Conservation (phyloP, 2,329 filamentous ascomycete species). For the Nigrospora osmanthi region DNA sequence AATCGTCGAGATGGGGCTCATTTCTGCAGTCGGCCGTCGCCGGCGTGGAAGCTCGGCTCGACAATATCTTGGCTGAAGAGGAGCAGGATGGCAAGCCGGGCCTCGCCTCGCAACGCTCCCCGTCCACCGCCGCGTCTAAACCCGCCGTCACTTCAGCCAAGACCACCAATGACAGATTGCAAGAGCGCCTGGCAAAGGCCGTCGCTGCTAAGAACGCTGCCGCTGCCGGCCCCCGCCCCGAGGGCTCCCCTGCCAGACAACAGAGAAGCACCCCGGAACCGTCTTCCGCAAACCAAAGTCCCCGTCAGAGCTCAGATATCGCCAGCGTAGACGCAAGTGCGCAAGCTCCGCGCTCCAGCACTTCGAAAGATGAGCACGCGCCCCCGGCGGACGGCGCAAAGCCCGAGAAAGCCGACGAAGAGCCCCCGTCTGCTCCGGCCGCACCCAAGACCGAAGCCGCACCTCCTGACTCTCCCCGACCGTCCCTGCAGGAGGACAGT, state of each 20-base stretch:
- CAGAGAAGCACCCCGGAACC: constrained; percentile 12
- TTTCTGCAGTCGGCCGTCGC: constrained; percentile 87
- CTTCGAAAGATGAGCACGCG: constrained; percentile 10
- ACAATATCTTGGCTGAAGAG: constrained; percentile 82
- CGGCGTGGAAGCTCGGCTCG: constrained; percentile 85
- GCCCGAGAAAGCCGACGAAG: not conserved
- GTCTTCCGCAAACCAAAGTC: constrained; percentile 26
- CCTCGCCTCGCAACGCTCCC: constrained; percentile 20
- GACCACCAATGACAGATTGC: constrained; percentile 71
- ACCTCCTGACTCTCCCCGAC: constrained; percentile 5
- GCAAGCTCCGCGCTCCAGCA: constrained; percentile 9
- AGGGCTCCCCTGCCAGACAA: constrained; percentile 35
- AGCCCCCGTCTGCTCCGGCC: not conserved
- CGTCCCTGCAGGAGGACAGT: constrained; percentile 9
- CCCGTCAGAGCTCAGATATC: constrained; percentile 31
- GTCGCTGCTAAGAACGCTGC: constrained; percentile 61
- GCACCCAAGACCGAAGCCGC: constrained; percentile 1
- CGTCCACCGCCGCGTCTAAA: constrained; percentile 12
- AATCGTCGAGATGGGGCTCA: constrained; percentile 63
- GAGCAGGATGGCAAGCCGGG: constrained; percentile 42
- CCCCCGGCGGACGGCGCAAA: not conserved
- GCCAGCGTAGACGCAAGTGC: constrained; percentile 9
- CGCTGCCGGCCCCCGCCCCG: constrained; percentile 27
- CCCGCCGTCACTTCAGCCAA: constrained; percentile 41
- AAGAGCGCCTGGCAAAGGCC: constrained; percentile 83